Base-by-base conservation (phyloP, 202 grass and related monocot species). In the Panicum hallii region DNA sequence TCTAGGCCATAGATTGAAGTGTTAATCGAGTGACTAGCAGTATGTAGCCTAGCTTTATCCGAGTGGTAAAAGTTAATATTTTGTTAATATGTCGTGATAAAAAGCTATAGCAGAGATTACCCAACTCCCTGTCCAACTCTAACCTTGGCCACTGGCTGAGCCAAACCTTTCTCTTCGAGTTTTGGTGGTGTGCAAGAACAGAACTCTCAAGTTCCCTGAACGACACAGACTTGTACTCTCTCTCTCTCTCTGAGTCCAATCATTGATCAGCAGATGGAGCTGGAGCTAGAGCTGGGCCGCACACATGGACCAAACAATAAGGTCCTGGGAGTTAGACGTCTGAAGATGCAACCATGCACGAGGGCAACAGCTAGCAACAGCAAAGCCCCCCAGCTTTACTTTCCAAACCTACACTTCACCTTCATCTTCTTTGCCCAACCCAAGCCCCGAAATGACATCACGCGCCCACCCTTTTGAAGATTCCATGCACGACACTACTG, bases 371-470 rank as follows among this genome's bases (percentile, higher is more conserved):
- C 44, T 43, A 53, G 57, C 78, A 23, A 16, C 58, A 49, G 30
- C 64, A 71, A 32, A 61, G 11, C 67, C 20, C 20, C 40, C 57
- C 22, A 38, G 4, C 36, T 76, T 61, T 40, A 22, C 45, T 36
- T 47, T 32, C 10, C n/a, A 55, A 34, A 55, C 57, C 57, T 65
- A 73, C 56, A 79, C 38, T 28, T 45, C 43, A 58, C 47, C 62
- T 34, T 14, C 53, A 22, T 20, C 32, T 32, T 20, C 32, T 32
- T 30, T 77, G 48, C 15, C 63, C 72, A 77, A 46, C 48, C 26
- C 47, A 67, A 76, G 8, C 63, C 23, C 62, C 0, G 3, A 11
- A 72, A 4, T 54, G 57, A 74, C 86, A 65, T 83, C 86, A 88
- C 48, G 9, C 42, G 45, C 32, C 63, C 2, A 22, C 11, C 48